These are phyloP conservation scores for Saturnispora diversa DNA, from an alignment of 805 yeast genomes.

Conservation along the genomic window DNA sequence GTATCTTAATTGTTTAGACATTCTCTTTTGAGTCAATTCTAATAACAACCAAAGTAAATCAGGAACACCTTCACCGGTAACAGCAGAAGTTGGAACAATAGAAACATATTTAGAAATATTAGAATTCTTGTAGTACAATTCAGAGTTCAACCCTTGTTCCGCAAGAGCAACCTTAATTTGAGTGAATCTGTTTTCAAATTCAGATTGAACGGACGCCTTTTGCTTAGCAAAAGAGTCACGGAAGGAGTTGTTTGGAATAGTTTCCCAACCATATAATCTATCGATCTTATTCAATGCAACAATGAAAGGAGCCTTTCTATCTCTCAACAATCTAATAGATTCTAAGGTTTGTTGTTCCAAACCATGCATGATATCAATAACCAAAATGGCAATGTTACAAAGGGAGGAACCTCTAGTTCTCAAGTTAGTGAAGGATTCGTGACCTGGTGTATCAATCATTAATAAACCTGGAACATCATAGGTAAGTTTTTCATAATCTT, in stretches of 20 bases:
- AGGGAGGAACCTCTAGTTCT: slow-evolving; percentile 98
- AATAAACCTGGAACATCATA: slow-evolving; percentile 96
- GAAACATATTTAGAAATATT: slow-evolving; percentile 91
- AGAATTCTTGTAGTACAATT: slow-evolving; percentile 90
- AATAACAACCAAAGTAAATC: slow-evolving; percentile 92
- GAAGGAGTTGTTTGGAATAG: slow-evolving; percentile 87
- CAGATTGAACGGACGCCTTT: slow-evolving; percentile 76
- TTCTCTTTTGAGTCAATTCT: slow-evolving; percentile 95
- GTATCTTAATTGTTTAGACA: slow-evolving; percentile 98
- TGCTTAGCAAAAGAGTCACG: slow-evolving; percentile 87
- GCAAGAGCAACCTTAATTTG: slow-evolving; percentile 85
- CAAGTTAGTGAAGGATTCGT: slow-evolving; percentile 96
- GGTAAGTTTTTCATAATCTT: slow-evolving; percentile 69
- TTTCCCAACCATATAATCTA: slow-evolving; percentile 92
- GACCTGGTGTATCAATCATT: slow-evolving; percentile 98
- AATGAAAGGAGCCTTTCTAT: slow-evolving; percentile 95
- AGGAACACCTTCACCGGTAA: slow-evolving; percentile 99
- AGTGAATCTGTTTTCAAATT: slow-evolving; percentile 80
- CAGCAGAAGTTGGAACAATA: slow-evolving; percentile 97
- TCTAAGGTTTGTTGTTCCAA: slow-evolving; percentile 96
- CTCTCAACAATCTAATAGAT: slow-evolving; percentile 84
- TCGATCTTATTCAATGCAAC: slow-evolving; percentile 97
- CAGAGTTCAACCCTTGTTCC: slow-evolving; percentile 98
- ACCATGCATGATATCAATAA: slow-evolving; percentile 98
- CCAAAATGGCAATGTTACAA: slow-evolving; percentile 98